Percentiles rank a stretch among this genome's conserved stretches.
These are phyloP conservation scores for Casuarina equisetifolia DNA, from an alignment of 306 rosid species.

Conservation along the genomic window DNA sequence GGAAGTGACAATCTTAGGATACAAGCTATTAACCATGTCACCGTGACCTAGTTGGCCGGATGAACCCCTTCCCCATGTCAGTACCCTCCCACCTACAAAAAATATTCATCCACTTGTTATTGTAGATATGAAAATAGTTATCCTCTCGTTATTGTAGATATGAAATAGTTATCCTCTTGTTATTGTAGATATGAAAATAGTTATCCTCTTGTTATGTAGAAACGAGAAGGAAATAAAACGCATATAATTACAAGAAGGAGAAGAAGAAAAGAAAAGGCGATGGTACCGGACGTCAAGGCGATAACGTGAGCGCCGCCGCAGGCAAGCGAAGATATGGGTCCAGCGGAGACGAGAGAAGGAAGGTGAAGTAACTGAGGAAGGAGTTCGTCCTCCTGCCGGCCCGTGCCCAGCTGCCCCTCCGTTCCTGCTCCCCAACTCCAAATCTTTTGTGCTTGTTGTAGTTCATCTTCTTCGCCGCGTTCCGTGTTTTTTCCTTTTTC, in stretches of 20 bases:
- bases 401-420: slow-evolving; percentile 77
- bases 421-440: slow-evolving; percentile 99
- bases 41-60: slow-evolving; percentile 86
- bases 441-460: slow-evolving; percentile 27
- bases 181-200: background rate
- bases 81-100: slow-evolving; percentile 62
- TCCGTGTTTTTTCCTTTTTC: slow-evolving; percentile 14
- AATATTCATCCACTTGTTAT: background rate
- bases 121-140: too few species aligned
- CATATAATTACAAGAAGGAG: background rate
- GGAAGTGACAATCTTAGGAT: slow-evolving; percentile 55
- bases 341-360: slow-evolving; percentile 36
- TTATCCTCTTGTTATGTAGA: background rate
- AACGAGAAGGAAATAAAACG: background rate
- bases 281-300: slow-evolving; percentile 67
- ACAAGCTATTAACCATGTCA: slow-evolving; percentile 42
- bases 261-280: background rate
- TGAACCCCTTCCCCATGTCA: slow-evolving; percentile 90
- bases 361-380: slow-evolving; percentile 61
- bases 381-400: slow-evolving; percentile 52
- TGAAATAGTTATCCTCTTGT: background rate
- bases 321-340: slow-evolving; percentile 54
- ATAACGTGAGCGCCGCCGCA: slow-evolving; percentile 92
- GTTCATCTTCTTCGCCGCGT: slow-evolving; percentile 11
- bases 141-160: too few species aligned